A percentile compares a stretch with the other conserved stretches of the same genome.
phyloP scores from a whole-genome alignment of 139 green algal genomes.

The Desmodesmus armatus region DNA sequence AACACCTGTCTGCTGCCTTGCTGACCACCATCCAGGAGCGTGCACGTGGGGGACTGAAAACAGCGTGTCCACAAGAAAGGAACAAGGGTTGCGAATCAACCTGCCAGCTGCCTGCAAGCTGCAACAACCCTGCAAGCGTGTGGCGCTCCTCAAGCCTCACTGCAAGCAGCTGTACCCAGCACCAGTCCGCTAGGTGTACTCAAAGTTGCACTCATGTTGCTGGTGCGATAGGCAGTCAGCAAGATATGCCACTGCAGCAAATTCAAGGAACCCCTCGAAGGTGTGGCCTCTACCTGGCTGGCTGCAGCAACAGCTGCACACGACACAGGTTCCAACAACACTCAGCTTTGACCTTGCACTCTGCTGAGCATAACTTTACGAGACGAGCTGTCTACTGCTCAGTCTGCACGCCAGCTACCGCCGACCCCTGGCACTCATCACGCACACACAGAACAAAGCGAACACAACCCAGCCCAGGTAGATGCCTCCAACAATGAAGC shows the following conservation, averaged over 20 bases:
- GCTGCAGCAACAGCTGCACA: not conserved
- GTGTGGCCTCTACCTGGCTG: not conserved
- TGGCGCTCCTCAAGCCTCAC: not conserved
- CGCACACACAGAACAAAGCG: constrained; percentile 47
- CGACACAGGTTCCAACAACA: not conserved
- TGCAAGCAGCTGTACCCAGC: not conserved
- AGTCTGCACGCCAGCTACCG: too few relatives aligned
- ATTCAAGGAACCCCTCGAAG: not conserved
- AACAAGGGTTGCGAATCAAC: too few relatives aligned
- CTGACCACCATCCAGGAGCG: too few relatives aligned
- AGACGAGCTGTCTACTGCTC: not conserved
- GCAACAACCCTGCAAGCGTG: too few relatives aligned
- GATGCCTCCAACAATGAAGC: constrained; percentile 59
- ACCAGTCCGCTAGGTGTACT: not conserved
- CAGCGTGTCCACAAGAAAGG: not conserved
- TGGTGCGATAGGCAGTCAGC: not conserved
- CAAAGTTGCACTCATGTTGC: not conserved
- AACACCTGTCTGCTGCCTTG: too few relatives aligned
- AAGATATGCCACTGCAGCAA: not conserved
- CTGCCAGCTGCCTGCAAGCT: too few relatives aligned
- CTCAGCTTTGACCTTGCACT: not conserved
- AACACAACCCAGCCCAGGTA: constrained; percentile 61
- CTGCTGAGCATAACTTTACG: not conserved
- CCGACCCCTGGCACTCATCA: constrained; percentile 45
- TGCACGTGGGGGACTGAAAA: too few relatives aligned